Evolutionary conservation across 1,139 yeast species (phyloP).

Genomic region (Pichia sp.): DNA sequence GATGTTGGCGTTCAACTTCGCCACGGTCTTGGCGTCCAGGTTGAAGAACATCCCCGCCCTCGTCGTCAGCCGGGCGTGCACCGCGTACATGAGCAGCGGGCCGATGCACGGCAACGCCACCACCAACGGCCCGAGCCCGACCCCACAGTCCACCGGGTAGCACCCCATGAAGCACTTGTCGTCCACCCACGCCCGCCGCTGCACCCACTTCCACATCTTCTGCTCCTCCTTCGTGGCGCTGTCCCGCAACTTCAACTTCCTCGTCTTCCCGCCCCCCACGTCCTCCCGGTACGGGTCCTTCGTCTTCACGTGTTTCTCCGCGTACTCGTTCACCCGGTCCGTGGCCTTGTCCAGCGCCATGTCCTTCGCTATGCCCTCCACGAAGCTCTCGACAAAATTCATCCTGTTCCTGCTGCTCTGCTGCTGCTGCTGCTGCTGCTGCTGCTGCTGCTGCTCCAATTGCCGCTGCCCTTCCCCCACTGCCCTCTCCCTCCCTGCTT

Average conservation of each 20-base stretch:
- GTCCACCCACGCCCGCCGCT: conserved; percentile 76
- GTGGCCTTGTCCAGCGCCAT: conserved; percentile 15
- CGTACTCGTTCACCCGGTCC: conserved; percentile 49
- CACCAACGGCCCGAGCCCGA: conserved; percentile 70
- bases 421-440: no score
- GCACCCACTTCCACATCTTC: conserved; percentile 67
- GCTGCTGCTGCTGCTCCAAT: no score
- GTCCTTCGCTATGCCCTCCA: conserved; percentile 17
- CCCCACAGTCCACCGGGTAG: conserved; percentile 70
- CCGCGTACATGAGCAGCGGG: conserved; percentile 71
- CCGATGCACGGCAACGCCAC: conserved; percentile 76
- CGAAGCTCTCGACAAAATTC: conserved; percentile 11
- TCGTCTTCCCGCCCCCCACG: conserved; percentile 34
- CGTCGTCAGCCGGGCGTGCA: conserved; percentile 63
- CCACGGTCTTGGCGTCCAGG: conserved; percentile 55
- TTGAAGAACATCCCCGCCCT: conserved; percentile 53
- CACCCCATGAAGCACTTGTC: conserved; percentile 80
- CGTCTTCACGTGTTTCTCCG: conserved; percentile 56
- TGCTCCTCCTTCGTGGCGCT: conserved; percentile 59
- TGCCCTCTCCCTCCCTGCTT: no score
- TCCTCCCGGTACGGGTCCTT: conserved; percentile 68
- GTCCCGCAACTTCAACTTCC: conserved; percentile 55
- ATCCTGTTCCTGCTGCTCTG: not conserved
- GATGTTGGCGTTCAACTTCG: conserved; percentile 72
- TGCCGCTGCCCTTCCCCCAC: no score